Base-by-base conservation (phyloP, 306 rosid species). In the Prunus kanzakura region DNA sequence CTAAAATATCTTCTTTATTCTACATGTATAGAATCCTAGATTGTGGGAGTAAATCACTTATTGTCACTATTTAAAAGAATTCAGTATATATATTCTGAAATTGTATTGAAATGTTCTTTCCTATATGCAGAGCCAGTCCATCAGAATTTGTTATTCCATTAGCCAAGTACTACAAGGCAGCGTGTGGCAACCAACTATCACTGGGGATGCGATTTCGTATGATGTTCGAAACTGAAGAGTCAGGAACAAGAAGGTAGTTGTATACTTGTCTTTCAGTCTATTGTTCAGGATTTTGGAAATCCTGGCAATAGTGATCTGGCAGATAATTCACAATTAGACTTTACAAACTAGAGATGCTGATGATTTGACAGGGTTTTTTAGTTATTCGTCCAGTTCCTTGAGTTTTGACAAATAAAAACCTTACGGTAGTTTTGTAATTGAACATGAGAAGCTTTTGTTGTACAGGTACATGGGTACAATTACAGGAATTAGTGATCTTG, bases 161-260 rank as follows among this genome's bases (percentile, higher is more conserved):
- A 62, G 98, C 99, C 41, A 95, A 95, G 88, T 95, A 91, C 86
- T 90, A 95, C 88, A 95, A 91, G 90, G 93, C 99, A 43, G 97
- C 88, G n/a, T 92, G 82, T 86, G 90, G 92, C 77, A 93, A 89
- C 78, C 99, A 92, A 79, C 76, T 91, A 74, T 92, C 98, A 14
- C 90, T 90, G 52, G 99, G 99, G 72, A 95, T 95, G 99, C 96
- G 99, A 9, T 95, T 95, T 46, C 87, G 97, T 46, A 95, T 95
- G 99, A 92, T 95, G 93, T 92, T 95, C 58, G 99, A 95, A 81
- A 91, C 99, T 49, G 99, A 95, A 76, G 99, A 95, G 76, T 95
- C 99, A 0, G 98, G 98, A 84, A 92, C 97, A 67, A 88, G 98
- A 89, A 95, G 98, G 98, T 95, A 75, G 80, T 74, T 77, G 66